Conservation (phyloP, 768 basidiomycete genomes). For the Epithele typhae region DNA sequence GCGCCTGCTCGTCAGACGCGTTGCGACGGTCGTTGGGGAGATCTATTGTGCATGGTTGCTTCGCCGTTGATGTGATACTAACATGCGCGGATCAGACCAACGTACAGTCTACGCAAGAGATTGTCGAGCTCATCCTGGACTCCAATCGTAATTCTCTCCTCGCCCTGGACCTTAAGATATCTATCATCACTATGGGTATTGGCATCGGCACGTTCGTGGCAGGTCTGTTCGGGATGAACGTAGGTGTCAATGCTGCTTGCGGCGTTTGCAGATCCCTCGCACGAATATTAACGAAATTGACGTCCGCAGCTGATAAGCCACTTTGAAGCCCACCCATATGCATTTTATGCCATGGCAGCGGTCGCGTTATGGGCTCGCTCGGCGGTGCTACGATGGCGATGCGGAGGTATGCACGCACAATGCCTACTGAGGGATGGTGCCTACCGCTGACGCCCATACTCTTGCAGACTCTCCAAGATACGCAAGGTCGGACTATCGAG, state of each 20-base stretch:
- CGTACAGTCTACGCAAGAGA: conserved; percentile 96
- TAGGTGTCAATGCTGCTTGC: conserved; percentile 36
- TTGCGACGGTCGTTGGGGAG: too few species aligned
- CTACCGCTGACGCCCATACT: not conserved
- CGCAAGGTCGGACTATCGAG: conserved; percentile 26
- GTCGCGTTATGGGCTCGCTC: conserved; percentile 14
- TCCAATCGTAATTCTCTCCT: conserved; percentile 92
- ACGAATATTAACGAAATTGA: too few species aligned
- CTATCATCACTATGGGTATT: conserved; percentile 92
- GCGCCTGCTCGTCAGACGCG: too few species aligned
- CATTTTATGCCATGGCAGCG: conserved; percentile 23
- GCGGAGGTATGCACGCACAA: conserved; percentile 11
- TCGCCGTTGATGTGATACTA: too few species aligned
- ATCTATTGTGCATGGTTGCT: too few species aligned
- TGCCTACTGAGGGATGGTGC: too few species aligned
- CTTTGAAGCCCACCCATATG: conserved; percentile 23
- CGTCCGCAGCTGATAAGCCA: conserved; percentile 25
- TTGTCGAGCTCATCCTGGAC: conserved; percentile 93
- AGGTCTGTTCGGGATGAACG: conserved; percentile 96
- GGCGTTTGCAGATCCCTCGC: conserved; percentile 23
- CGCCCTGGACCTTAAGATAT: conserved; percentile 89
- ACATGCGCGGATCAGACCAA: too few species aligned
- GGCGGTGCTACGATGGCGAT: conserved; percentile 21
- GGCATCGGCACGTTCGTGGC: conserved; percentile 88
- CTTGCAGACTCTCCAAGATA: conserved; percentile 20